phyloP scores from a whole-genome alignment of 176 grass and related monocot genomes.

The Pontederia paniculata region DNA sequence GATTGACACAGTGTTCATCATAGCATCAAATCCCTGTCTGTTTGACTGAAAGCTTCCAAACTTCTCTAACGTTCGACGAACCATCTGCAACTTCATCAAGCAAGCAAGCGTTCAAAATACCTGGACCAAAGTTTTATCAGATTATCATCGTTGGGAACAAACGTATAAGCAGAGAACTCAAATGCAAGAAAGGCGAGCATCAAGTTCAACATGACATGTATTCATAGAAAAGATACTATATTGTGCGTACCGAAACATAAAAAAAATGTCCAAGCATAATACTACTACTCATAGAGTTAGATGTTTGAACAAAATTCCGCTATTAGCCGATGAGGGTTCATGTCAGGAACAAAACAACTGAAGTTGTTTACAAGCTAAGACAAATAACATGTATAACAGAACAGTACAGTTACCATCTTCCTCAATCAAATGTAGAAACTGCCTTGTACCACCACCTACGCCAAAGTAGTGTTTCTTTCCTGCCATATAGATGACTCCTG shows the following conservation, averaged over 20 bases:
- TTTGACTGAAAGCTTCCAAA: slow-evolving; percentile 73
- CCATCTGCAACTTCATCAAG: slow-evolving; percentile 76
- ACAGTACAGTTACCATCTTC: slow-evolving; percentile 60
- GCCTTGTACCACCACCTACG: slow-evolving; percentile 89
- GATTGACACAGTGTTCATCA: too few relatives aligned
- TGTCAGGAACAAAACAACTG: slow-evolving; percentile 6
- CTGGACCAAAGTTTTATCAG: slow-evolving; percentile 24
- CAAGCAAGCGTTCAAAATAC: slow-evolving; percentile 44
- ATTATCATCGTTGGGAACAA: neutral
- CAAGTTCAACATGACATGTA: too few relatives aligned
- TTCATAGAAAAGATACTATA: too few relatives aligned
- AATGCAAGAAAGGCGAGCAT: neutral
- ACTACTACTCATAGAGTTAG: too few relatives aligned
- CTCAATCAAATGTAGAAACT: slow-evolving; percentile 73
- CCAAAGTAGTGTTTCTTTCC: slow-evolving; percentile 97
- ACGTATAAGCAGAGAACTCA: slow-evolving; percentile 2
- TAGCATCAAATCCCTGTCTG: slow-evolving; percentile 15
- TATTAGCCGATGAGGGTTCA: neutral
- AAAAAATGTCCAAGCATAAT: too few relatives aligned
- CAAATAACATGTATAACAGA: slow-evolving; percentile 11
- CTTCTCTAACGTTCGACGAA: slow-evolving; percentile 88
- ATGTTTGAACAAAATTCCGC: too few relatives aligned
- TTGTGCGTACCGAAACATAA: too few relatives aligned
- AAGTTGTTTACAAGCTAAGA: slow-evolving; percentile 8
- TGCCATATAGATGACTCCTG: slow-evolving; percentile 72